Evolutionary conservation across 1,139 yeast species (phyloP).

Genomic region (Pichia sp.): DNA sequence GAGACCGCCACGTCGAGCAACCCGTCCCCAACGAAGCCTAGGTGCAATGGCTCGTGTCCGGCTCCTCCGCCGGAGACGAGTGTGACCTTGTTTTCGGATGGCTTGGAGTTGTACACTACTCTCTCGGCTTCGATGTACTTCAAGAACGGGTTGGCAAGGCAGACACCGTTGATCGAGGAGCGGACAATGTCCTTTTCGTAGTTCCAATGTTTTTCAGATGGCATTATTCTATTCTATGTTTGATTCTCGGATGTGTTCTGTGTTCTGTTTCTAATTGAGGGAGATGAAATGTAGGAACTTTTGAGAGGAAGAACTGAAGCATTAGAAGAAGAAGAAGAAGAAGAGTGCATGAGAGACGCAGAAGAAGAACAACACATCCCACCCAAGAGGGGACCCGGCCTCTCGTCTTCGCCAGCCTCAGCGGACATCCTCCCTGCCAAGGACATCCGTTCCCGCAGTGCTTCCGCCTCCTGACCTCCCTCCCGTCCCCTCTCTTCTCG

Average conservation of each 20-base stretch:
- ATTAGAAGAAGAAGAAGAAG: too few species aligned
- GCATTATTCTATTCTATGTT: slow-evolving; percentile 11
- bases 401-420: not conserved
- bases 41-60: slow-evolving; percentile 94
- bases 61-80: slow-evolving; percentile 90
- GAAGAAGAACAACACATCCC: too few species aligned
- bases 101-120: slow-evolving; percentile 50
- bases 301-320: too few species aligned
- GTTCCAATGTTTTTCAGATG: slow-evolving; percentile 46
- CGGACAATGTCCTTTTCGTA: slow-evolving; percentile 58
- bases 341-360: too few species aligned
- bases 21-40: slow-evolving; percentile 84
- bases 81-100: slow-evolving; percentile 51
- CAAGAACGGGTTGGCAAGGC: slow-evolving; percentile 62
- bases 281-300: too few species aligned
- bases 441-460: not conserved
- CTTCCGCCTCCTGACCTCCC: too few species aligned
- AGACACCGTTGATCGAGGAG: slow-evolving; percentile 63
- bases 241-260: not conserved
- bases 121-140: slow-evolving; percentile 62
- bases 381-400: not conserved
- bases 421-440: not conserved
- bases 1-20: slow-evolving; percentile 82
- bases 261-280: not conserved
- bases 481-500: too few species aligned